Percentiles rank a stretch among this genome's conserved stretches.
Evolutionary conservation across 2,329 filamentous ascomycete species (phyloP).

Genomic region (Diplodia seriata): DNA sequence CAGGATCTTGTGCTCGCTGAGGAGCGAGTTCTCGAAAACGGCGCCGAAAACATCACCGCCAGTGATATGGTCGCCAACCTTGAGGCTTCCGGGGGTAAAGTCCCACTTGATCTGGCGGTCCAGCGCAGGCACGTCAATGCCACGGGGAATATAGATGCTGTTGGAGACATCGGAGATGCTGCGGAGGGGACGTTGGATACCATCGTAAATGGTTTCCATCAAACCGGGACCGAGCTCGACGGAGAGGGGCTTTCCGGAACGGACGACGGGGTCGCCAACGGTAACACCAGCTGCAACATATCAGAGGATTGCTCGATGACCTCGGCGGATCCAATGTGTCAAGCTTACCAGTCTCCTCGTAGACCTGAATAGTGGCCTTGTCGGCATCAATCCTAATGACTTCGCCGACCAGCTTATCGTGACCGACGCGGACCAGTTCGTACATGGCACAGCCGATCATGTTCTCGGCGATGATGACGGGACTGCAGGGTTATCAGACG

Average conservation of each 20-base stretch:
- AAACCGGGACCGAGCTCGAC: conserved; percentile 96
- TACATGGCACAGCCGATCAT: conserved; percentile 99
- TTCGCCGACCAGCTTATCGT: conserved; percentile 91
- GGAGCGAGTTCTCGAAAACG: conserved; percentile 94
- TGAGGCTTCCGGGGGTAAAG: conserved; percentile 82
- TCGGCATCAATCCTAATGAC: conserved; percentile 97
- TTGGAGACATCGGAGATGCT: conserved; percentile 78
- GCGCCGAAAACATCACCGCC: conserved; percentile 95
- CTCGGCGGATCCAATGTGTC: not conserved
- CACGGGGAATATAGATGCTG: conserved; percentile 97
- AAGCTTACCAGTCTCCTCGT: conserved; percentile 90
- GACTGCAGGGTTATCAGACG: conserved; percentile 57
- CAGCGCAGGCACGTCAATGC: conserved; percentile 85
- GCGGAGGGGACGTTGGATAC: conserved; percentile 93
- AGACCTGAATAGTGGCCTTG: conserved; percentile 97
- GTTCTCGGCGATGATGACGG: conserved; percentile 95
- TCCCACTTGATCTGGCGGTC: conserved; percentile 96
- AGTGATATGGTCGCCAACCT: conserved; percentile 96
- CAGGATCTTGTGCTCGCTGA: conserved; percentile 91
- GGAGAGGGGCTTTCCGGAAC: conserved; percentile 94
- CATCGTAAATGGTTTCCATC: conserved; percentile 99
- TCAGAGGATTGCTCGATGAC: conserved; percentile 3
- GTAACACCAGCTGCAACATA: conserved; percentile 78
- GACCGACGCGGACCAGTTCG: conserved; percentile 93
- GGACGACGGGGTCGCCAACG: conserved; percentile 88